A percentile compares a stretch with the other conserved stretches of the same genome.
These are phyloP conservation scores for Penicillium brevicompactum DNA, from an alignment of 2,329 filamentous ascomycete genomes.

Conservation along the genomic window DNA sequence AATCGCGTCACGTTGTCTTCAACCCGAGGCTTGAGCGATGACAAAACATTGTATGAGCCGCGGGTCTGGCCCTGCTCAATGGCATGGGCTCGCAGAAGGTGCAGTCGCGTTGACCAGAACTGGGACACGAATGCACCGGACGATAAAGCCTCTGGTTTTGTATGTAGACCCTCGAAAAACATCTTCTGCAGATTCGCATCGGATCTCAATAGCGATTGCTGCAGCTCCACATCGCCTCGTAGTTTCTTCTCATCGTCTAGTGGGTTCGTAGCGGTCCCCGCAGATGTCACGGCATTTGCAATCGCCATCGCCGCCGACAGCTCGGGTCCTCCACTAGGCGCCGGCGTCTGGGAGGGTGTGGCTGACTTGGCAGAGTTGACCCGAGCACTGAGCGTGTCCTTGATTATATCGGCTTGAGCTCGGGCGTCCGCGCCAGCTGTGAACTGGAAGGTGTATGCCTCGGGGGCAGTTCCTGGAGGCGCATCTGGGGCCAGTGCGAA, in stretches of 20 bases:
- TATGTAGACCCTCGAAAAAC: conserved; percentile 79
- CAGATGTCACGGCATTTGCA: conserved; percentile 66
- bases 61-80: conserved; percentile 85
- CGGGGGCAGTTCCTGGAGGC: conserved; percentile 45
- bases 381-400: conserved; percentile 76
- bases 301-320: conserved; percentile 75
- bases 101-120: conserved; percentile 90
- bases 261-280: conserved; percentile 51
- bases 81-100: conserved; percentile 83
- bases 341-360: conserved; percentile 38
- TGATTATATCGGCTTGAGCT: conserved; percentile 80
- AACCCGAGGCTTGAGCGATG: conserved; percentile 79
- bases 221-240: conserved; percentile 75
- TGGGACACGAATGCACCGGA: conserved; percentile 82
- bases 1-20: conserved; percentile 75
- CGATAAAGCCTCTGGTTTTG: conserved; percentile 82
- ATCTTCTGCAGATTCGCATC: conserved; percentile 76
- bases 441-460: conserved; percentile 85
- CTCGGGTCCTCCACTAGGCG: conserved; percentile 37
- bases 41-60: conserved; percentile 91
- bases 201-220: conserved; percentile 84
- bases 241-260: conserved; percentile 83
- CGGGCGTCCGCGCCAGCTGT: conserved; percentile 75
- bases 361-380: conserved; percentile 68
- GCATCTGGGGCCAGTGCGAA: conserved; percentile 67